phyloP scores from a whole-genome alignment of 2,329 filamentous ascomycete species.

The Tolypocladium inflatum region DNA sequence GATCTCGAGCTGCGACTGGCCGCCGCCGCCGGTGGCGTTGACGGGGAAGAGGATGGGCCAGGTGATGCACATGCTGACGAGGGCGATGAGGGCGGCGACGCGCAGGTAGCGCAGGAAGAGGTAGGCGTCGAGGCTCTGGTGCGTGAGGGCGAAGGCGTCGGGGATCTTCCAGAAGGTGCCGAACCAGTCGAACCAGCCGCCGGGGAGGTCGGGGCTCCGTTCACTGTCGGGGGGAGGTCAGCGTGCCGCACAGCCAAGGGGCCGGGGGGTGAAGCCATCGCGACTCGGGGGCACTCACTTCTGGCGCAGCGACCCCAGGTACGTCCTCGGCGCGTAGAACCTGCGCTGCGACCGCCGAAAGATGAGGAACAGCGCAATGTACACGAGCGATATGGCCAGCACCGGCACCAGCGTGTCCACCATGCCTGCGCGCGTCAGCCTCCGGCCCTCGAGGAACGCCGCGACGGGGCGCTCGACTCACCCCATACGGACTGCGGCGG shows the following conservation, averaged over 20 bases:
- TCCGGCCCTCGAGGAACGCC: not conserved
- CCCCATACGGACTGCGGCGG: slow-evolving; percentile 25
- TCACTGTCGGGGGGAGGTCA: slow-evolving; percentile 28
- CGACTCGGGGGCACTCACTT: slow-evolving; percentile 27
- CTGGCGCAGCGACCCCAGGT: slow-evolving; percentile 37
- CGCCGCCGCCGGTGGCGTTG: slow-evolving; percentile 70
- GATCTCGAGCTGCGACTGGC: slow-evolving; percentile 50
- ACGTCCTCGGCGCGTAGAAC: slow-evolving; percentile 46
- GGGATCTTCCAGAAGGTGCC: slow-evolving; percentile 49
- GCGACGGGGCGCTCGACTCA: slow-evolving; percentile 8
- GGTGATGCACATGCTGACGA: slow-evolving; percentile 71
- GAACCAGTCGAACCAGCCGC: slow-evolving; percentile 54
- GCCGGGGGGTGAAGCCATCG: not conserved
- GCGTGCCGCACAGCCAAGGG: not conserved
- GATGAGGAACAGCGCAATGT: slow-evolving; percentile 40
- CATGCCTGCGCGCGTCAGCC: slow-evolving; percentile 19
- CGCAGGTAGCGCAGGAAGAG: slow-evolving; percentile 81
- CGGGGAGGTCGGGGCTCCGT: slow-evolving; percentile 44
- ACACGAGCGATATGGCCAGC: slow-evolving; percentile 35
- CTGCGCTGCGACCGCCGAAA: slow-evolving; percentile 37
- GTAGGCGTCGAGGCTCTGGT: slow-evolving; percentile 82
- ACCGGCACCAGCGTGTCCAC: slow-evolving; percentile 45
- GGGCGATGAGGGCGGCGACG: slow-evolving; percentile 64
- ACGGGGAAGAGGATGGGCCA: slow-evolving; percentile 80
- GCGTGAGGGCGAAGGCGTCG: slow-evolving; percentile 74